Base-by-base conservation (phyloP, 1,284 basidiomycete species). In the Leccinum laetum region DNA sequence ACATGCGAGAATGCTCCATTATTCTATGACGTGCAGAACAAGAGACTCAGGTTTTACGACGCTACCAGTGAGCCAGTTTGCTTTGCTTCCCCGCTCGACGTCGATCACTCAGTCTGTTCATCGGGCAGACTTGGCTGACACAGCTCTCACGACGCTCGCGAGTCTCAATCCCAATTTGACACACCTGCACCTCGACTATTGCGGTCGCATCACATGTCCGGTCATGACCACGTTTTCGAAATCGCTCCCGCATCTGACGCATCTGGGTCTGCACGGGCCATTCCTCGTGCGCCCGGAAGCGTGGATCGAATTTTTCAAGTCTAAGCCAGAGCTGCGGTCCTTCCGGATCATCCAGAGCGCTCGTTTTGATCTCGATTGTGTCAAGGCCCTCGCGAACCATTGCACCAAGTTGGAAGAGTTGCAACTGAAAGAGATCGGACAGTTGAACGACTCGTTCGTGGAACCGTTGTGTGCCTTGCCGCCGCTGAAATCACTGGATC, bases 331-430 rank as follows among this genome's bases (percentile, higher is more conserved):
- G 2, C 83, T 98, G 6, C 82, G 87, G 69, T 84, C 84, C 13
- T 93, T 98, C 78, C 82, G 91, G 58, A 89, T 99, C 68, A 92
- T 86, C 0, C 93, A 95, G 74, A 94, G 92, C 67, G 95, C 96
- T 4, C 88, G 96, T 7, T 96, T 99, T 76, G 90, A 97, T 74
- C 73, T 89, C 2, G 84, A 86, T 9, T 94, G 91, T 72, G 80
- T 93, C 64, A 73, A 85, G 29, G 76, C 84, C 3, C 84, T 99
- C 49, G 86, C 90, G 16, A 71, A 82, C 29, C 77, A 83, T 62
- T 95, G 92, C 69, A 82, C 84, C 2, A 78, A 66, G 18, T 78
- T 99, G 18, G 83, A 79, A 8, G 87, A 90, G 64, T 84, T 99
- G 1, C 85, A 92, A 2, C 81, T 99, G 41, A 86, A 88, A 62